A percentile compares a stretch with the other conserved stretches of the same genome.
Conservation (phyloP, 495 filamentous ascomycete genomes). For the Parachaetomium inaequale region DNA sequence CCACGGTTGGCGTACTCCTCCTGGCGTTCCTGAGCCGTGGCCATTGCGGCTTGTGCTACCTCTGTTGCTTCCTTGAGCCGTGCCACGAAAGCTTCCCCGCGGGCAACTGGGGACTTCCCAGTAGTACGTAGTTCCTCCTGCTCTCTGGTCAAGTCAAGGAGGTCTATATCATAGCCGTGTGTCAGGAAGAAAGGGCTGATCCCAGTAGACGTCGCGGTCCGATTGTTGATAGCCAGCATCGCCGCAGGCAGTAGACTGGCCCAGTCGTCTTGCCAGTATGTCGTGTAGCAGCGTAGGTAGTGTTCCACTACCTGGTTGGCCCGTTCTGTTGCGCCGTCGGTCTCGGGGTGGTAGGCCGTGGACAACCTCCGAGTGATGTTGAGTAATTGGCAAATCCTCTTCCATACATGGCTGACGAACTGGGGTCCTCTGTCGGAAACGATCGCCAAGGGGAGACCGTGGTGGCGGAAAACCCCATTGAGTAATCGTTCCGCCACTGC, state of each 20-base stretch:
- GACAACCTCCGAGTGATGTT: constrained; percentile 5
- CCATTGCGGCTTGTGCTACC: background rate
- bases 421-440: background rate
- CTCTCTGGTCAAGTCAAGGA: background rate
- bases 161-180: constrained; percentile 1
- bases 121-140: background rate
- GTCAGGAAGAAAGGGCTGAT: background rate
- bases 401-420: background rate
- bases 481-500: background rate
- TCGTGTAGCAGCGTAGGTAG: background rate
- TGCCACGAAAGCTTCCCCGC: background rate
- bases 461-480: background rate
- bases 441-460: background rate
- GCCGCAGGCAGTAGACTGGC: background rate
- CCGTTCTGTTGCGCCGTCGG: background rate
- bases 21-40: background rate
- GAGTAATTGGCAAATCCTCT: background rate
- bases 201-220: background rate
- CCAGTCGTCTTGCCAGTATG: constrained; percentile 4
- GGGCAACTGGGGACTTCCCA: background rate
- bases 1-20: no score
- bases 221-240: constrained; percentile 5
- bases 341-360: background rate
- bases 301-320: constrained; percentile 1
- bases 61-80: background rate